A percentile compares a stretch with the other conserved stretches of the same genome.
These are phyloP conservation scores for Lonicera japonica DNA, from an alignment of 129 eudicot species.

Conservation along the genomic window DNA sequence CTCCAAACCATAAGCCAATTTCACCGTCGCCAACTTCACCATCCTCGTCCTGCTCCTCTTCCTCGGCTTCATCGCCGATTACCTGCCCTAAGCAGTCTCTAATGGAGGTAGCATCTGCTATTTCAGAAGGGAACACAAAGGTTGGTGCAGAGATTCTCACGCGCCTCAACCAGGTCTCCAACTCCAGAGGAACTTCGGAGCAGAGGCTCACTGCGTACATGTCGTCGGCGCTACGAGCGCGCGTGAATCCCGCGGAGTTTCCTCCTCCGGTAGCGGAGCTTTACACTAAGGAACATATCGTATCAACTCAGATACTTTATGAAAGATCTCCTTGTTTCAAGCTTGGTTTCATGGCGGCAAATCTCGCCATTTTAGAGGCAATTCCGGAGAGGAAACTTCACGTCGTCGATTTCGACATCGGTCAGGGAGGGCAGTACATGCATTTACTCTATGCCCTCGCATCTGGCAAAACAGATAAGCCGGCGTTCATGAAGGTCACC, in stretches of 20 bases:
- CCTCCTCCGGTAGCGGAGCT: constrained; percentile 35
- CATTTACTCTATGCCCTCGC: constrained; percentile 74
- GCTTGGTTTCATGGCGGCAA: constrained; percentile 67
- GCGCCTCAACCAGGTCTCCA: constrained; percentile 37
- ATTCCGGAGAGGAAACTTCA: constrained; percentile 33
- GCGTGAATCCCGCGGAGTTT: constrained; percentile 33
- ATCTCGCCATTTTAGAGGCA: constrained; percentile 52
- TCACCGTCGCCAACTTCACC: constrained; percentile 84
- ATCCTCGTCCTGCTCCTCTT: constrained; percentile 67
- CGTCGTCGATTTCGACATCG: constrained; percentile 80
- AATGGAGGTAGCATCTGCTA: constrained; percentile 55
- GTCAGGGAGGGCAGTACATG: constrained; percentile 67
- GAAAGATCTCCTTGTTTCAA: constrained; percentile 88
- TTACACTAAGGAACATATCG: constrained; percentile 41
- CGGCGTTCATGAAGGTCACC: constrained; percentile 36
- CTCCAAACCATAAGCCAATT: constrained; percentile 34
- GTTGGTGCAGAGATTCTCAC: constrained; percentile 42
- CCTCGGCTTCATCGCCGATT: constrained; percentile 48
- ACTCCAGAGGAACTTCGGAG: constrained; percentile 45
- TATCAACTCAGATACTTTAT: constrained; percentile 41
- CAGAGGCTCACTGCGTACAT: constrained; percentile 55
- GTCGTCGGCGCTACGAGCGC: constrained; percentile 45
- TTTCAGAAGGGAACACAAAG: constrained; percentile 50
- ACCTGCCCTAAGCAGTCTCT: constrained; percentile 42
- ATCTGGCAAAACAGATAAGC: constrained; percentile 9